phyloP scores from a whole-genome alignment of 116 monocot genomes.

The Trichopus zeylanicus region DNA sequence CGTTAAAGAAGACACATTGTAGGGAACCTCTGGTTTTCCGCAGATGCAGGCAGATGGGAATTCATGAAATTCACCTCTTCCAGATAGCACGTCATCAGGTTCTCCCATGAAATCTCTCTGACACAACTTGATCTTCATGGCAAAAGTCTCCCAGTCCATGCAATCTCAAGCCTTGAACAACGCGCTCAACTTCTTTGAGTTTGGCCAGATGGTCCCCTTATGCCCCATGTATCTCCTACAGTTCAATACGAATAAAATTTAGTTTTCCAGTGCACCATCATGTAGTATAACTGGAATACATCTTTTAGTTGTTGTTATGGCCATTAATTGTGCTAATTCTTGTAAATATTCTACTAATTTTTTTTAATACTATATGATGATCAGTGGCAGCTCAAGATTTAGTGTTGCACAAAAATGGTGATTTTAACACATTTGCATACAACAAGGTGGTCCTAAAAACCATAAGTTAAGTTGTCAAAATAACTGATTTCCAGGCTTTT shows the following conservation, averaged over 20 bases:
- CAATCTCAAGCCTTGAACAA: slow-evolving; percentile 40
- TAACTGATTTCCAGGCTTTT: too few species aligned
- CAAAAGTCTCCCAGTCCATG: slow-evolving; percentile 60
- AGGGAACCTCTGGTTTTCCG: slow-evolving; percentile 9
- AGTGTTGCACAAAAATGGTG: too few species aligned
- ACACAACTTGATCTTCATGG: slow-evolving; percentile 41
- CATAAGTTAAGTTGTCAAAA: too few species aligned
- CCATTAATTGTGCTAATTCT: too few species aligned
- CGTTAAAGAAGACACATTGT: not conserved
- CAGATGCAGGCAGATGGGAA: slow-evolving; percentile 85
- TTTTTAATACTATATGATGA: too few species aligned
- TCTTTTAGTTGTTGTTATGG: too few species aligned
- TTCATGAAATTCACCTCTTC: slow-evolving; percentile 84
- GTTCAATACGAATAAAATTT: not conserved
- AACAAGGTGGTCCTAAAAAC: too few species aligned
- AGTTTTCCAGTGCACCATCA: not conserved
- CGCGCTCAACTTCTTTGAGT: slow-evolving; percentile 73
- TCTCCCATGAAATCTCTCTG: slow-evolving; percentile 92
- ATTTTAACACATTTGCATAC: too few species aligned
- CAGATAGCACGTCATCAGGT: slow-evolving; percentile 78
- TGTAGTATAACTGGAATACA: too few species aligned
- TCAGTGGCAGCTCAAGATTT: too few species aligned
- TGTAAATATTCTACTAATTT: too few species aligned
- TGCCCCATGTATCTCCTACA: slow-evolving; percentile 92
- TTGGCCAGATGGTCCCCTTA: slow-evolving; percentile 86